phyloP scores from a whole-genome alignment of 371 early-diverging fungal genomes.

The Syncephalastrum racemosum region DNA sequence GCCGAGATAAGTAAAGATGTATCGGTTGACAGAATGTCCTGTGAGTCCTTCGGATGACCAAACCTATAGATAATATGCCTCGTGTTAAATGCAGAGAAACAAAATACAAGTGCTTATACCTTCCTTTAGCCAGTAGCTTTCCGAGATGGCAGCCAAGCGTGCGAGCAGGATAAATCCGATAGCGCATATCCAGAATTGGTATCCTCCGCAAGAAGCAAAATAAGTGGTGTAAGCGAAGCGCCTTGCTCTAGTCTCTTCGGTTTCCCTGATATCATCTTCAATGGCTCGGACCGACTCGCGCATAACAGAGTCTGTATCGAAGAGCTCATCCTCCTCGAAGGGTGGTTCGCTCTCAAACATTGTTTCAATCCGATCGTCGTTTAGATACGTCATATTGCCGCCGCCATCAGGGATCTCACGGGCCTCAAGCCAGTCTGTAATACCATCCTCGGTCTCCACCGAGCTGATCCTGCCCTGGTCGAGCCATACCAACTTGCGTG shows the following conservation, averaged over 20 bases:
- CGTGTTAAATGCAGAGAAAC: too few relatives aligned
- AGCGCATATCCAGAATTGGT: conserved; percentile 38
- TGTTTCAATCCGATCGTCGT: conserved; percentile 28
- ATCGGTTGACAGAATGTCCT: conserved; percentile 20
- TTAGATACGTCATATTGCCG: background rate
- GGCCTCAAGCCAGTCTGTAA: conserved; percentile 12
- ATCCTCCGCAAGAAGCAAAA: conserved; percentile 46
- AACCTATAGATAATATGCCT: conserved; percentile 13
- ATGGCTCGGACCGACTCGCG: conserved; percentile 29
- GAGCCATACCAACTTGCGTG: conserved; percentile 56
- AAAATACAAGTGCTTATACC: conserved; percentile 18
- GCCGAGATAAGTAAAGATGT: conserved; percentile 33
- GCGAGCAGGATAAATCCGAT: conserved; percentile 35
- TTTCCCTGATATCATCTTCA: conserved; percentile 12
- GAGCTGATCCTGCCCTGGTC: conserved; percentile 8
- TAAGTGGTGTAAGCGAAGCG: conserved; percentile 44
- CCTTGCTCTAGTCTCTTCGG: conserved; percentile 12
- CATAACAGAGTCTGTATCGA: conserved; percentile 37
- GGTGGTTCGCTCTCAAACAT: conserved; percentile 28
- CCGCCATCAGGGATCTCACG: conserved; percentile 3
- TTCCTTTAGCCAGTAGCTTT: conserved; percentile 57
- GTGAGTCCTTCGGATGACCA: conserved; percentile 29
- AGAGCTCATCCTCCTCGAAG: conserved; percentile 32
- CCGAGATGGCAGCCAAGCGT: conserved; percentile 33
- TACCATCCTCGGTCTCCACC: conserved; percentile 8